phyloP scores from a whole-genome alignment of 768 basidiomycete genomes.

The Chalciporus piperatus region DNA sequence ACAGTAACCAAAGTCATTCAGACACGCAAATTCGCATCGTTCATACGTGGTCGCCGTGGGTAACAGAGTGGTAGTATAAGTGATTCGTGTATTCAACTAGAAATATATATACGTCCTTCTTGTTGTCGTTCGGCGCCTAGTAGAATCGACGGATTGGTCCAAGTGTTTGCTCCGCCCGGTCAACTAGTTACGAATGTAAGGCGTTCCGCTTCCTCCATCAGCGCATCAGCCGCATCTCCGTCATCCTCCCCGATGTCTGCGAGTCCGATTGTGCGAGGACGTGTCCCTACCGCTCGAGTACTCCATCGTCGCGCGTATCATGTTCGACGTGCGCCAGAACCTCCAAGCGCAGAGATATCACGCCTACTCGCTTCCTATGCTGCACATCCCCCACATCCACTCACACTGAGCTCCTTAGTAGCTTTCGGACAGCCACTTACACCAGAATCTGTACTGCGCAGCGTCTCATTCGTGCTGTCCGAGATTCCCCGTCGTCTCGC shows the following conservation, averaged over 20 bases:
- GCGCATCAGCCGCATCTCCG: background rate
- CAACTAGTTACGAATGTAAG: background rate
- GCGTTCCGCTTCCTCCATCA: background rate
- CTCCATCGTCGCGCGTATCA: constrained; percentile 20
- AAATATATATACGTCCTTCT: constrained; percentile 23
- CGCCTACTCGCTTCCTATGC: constrained; percentile 63
- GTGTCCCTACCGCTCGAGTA: background rate
- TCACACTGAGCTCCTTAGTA: constrained; percentile 70
- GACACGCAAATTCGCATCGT: background rate
- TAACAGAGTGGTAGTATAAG: constrained; percentile 5
- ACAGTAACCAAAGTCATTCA: constrained; percentile 5
- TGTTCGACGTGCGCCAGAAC: constrained; percentile 44
- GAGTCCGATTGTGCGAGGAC: constrained; percentile 1
- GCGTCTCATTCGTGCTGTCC: constrained; percentile 68
- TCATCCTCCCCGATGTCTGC: constrained; percentile 6
- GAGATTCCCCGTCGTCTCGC: constrained; percentile 80
- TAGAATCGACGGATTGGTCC: constrained; percentile 1
- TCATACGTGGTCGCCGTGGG: background rate
- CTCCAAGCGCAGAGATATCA: constrained; percentile 50
- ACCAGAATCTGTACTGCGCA: constrained; percentile 64
- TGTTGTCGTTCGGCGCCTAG: constrained; percentile 19
- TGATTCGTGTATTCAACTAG: constrained; percentile 20
- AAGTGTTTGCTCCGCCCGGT: background rate
- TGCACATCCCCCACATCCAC: constrained; percentile 58
- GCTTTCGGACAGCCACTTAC: constrained; percentile 76